phyloP scores from a whole-genome alignment of 2,329 filamentous ascomycete species.

The Hirsutella minnesotensis region DNA sequence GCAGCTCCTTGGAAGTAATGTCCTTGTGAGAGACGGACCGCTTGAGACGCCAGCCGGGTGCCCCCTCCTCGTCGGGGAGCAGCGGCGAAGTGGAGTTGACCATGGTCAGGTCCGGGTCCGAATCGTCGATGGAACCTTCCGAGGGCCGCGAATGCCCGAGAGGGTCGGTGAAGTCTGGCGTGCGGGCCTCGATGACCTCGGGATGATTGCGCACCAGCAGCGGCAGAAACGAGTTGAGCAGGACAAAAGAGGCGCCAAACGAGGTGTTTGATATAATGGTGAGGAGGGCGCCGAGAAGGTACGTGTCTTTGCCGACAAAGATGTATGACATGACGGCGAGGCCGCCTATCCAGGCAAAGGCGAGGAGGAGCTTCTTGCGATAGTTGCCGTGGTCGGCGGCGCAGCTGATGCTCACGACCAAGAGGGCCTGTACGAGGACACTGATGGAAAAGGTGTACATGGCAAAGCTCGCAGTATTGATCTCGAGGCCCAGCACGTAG shows the following conservation, averaged over 20 bases:
- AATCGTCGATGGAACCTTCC: constrained; percentile 19
- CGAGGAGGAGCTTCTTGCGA: constrained; percentile 75
- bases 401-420: constrained; percentile 93
- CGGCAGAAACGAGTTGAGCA: constrained; percentile 90
- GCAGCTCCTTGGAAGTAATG: constrained; percentile 54
- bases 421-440: constrained; percentile 74
- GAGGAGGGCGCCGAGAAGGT: constrained; percentile 69
- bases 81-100: constrained; percentile 35
- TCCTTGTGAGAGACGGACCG: constrained; percentile 31
- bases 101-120: constrained; percentile 15
- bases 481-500: constrained; percentile 66
- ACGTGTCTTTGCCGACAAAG: constrained; percentile 60
- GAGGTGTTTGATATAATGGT: constrained; percentile 89
- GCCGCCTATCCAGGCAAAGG: constrained; percentile 76
- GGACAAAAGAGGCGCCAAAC: constrained; percentile 88
- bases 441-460: constrained; percentile 97
- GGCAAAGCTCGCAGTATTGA: constrained; percentile 94
- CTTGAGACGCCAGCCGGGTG: constrained; percentile 18
- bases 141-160: constrained; percentile 22
- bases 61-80: constrained; percentile 19
- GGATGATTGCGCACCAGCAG: constrained; percentile 82
- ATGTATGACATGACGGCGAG: constrained; percentile 82
- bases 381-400: constrained; percentile 90
- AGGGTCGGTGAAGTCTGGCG: constrained; percentile 19
- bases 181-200: constrained; percentile 22